phyloP scores from a whole-genome alignment of 2,329 filamentous ascomycete genomes.

The Emergomyces orientalis region DNA sequence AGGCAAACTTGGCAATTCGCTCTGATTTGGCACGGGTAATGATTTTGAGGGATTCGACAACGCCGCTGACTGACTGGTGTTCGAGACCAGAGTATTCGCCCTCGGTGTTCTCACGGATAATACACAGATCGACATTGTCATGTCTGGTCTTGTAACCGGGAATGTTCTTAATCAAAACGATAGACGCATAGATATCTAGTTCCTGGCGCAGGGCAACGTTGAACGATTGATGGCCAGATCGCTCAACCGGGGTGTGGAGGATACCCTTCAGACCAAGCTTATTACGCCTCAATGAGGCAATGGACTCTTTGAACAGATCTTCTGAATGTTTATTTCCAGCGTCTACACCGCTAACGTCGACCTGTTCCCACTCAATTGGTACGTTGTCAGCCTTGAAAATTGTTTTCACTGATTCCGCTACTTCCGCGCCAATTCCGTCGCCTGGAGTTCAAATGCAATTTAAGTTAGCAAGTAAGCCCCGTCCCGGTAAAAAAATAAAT shows the following conservation, averaged over 20 bases:
- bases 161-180: conserved; percentile 98
- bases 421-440: conserved; percentile 96
- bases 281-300: conserved; percentile 93
- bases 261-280: conserved; percentile 99
- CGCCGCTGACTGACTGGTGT: conserved; percentile 92
- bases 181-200: conserved; percentile 98
- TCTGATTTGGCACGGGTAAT: conserved; percentile 98
- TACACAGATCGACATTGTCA: conserved; percentile 94
- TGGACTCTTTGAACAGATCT: conserved; percentile 89
- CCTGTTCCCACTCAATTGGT: conserved; percentile 96
- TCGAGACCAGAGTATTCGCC: conserved; percentile 98
- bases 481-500: not conserved
- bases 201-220: conserved; percentile 98
- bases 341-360: conserved; percentile 88
- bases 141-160: conserved; percentile 96
- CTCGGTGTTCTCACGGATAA: conserved; percentile 99
- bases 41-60: conserved; percentile 99
- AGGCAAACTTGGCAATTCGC: conserved; percentile 98
- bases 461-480: not conserved
- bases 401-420: conserved; percentile 95
- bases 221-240: conserved; percentile 97
- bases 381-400: conserved; percentile 99
- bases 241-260: conserved; percentile 91
- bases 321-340: conserved; percentile 79
- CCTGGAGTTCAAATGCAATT: conserved; percentile 34